These are phyloP conservation scores for Plasmodium berghei DNA, from an alignment of 169 alveolate species.

Conservation along the genomic window DNA sequence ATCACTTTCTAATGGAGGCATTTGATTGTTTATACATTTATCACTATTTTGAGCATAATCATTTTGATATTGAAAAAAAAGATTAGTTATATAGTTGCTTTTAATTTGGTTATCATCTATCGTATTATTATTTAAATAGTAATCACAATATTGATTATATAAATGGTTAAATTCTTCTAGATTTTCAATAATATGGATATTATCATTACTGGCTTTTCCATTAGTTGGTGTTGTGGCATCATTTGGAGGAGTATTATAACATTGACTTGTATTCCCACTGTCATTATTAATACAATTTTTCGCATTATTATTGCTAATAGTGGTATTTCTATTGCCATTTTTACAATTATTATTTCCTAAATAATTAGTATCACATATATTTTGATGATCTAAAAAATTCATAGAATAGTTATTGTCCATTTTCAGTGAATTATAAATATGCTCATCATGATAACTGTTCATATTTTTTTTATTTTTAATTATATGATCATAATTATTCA, in stretches of 20 bases:
- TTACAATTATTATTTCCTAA: not conserved
- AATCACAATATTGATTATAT: slow-evolving; percentile 46
- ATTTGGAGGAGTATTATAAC: not conserved
- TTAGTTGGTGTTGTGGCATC: not conserved
- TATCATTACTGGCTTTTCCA: not conserved
- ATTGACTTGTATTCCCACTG: not conserved
- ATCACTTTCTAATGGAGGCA: slow-evolving; percentile 15
- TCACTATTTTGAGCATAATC: slow-evolving; percentile 37
- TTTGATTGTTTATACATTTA: slow-evolving; percentile 31
- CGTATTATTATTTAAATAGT: slow-evolving; percentile 15
- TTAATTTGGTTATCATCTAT: slow-evolving; percentile 34
- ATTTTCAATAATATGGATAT: slow-evolving; percentile 15
- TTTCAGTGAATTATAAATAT: slow-evolving; percentile 10
- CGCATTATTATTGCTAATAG: not conserved
- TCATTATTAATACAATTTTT: not conserved
- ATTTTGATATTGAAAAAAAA: slow-evolving; percentile 38
- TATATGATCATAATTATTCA: slow-evolving; percentile 43
- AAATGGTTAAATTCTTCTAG: slow-evolving; percentile 21
- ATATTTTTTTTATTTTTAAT: slow-evolving; percentile 9
- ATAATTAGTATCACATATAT: not conserved
- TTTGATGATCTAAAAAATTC: not conserved
- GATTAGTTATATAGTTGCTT: slow-evolving; percentile 25
- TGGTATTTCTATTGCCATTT: not conserved
- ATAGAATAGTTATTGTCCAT: slow-evolving; percentile 7
- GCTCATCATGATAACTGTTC: slow-evolving; percentile 18